Evolutionary conservation across 805 yeast species (phyloP), one percentile per base, ranked within the genome.

Genomic region (Saccharomycopsis javanensis): DNA sequence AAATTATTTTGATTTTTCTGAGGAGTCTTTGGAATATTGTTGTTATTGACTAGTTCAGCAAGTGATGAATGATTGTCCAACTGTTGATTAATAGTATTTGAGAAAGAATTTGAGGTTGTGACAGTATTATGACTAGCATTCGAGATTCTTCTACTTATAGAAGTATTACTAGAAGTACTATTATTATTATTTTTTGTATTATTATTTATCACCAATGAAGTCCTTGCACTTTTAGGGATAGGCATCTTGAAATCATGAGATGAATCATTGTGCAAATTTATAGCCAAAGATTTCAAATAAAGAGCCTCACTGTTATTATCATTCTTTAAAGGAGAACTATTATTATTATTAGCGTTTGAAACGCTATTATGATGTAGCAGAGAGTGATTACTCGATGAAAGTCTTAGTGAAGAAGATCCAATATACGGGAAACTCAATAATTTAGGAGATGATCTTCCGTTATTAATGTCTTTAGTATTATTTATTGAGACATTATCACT

Each of bases 221-320:
- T 57, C 37, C 59, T 50, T 11, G 42, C 38, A 33, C 57, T 55
- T 33, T 58, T 61, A 5, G 61, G 61, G 28, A 58, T 58, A 4
- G 61, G 62, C 61, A 60, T 58, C 15, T 53, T 35, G 27, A 59
- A 58, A 55, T 58, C 63, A 20, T 54, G 50, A 28, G 54, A 45
- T 33, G 55, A 54, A 10, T 51, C 13, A 1, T 56, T 59, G 31
- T 51, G 56, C 46, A 38, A 54, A 48, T 57, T 57, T 18, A 42
- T 42, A 8, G 48, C 48, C 23, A 61, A 23, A 11, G 56, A 55
- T 18, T 56, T 55, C 30, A 58, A 46, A 38, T 50, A 38, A 27
- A 50, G 20, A 4, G 48, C 37, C 11, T 30, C 45, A 13, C 45
- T 28, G 15, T n/a, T 38, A 27, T 51, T 23, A n/a, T 28, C 52